These are phyloP conservation scores for Neurospora sp. DNA, from an alignment of 495 filamentous ascomycete species.

Conservation along the genomic window DNA sequence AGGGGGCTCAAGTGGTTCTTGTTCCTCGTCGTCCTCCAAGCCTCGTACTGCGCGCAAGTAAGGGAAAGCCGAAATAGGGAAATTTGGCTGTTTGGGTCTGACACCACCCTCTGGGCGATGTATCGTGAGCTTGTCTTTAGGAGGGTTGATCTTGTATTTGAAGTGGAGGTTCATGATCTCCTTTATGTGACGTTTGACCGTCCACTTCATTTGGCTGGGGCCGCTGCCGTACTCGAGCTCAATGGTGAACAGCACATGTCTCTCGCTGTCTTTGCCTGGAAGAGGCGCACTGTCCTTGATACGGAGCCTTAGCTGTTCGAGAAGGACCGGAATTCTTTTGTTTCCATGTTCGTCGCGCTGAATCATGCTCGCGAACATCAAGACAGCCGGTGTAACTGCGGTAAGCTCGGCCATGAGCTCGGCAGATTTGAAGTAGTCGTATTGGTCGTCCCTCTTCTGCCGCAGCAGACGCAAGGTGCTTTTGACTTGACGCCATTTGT, in stretches of 20 bases:
- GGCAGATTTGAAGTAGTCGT: conserved; percentile 91
- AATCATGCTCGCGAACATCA: conserved; percentile 93
- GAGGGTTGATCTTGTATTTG: conserved; percentile 76
- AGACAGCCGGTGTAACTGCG: conserved; percentile 79
- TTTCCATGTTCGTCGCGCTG: conserved; percentile 95
- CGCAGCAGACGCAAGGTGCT: conserved; percentile 73
- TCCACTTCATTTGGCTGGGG: conserved; percentile 94
- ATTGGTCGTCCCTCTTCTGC: conserved; percentile 70
- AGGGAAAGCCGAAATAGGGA: conserved; percentile 84
- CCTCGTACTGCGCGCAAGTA: conserved; percentile 77
- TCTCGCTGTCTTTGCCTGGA: conserved; percentile 53
- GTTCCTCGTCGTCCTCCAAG: conserved; percentile 66
- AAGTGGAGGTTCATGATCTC: conserved; percentile 91
- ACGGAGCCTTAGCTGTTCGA: conserved; percentile 88
- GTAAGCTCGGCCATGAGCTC: conserved; percentile 93
- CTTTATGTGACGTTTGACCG: conserved; percentile 71
- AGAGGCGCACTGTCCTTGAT: conserved; percentile 68
- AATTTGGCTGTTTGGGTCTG: conserved; percentile 69
- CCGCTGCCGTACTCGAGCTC: conserved; percentile 95
- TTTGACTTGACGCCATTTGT: conserved; percentile 82
- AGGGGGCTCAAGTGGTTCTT: conserved; percentile 50
- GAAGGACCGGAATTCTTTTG: conserved; percentile 82
- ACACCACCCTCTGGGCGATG: conserved; percentile 28
- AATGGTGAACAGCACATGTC: conserved; percentile 81
- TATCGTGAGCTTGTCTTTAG: conserved; percentile 64